Conservation (phyloP, 352 stramenopile genomes). For the Peronosclerospora sorghi region DNA sequence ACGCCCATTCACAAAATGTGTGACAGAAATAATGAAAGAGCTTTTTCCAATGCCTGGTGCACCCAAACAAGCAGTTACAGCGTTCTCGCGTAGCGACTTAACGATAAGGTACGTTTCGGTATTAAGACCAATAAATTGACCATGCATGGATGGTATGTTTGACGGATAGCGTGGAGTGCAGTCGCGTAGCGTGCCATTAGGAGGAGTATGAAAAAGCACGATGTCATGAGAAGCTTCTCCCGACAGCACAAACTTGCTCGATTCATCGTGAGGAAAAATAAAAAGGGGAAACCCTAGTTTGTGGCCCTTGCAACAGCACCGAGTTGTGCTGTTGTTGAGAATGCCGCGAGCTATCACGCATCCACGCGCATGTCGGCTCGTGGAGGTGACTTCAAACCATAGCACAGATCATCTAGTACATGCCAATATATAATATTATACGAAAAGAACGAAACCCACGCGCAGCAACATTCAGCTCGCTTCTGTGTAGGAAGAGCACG, state of each 20-base stretch:
- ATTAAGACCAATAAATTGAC: conserved; percentile 74
- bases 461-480: conserved; percentile 62
- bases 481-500: conserved; percentile 48
- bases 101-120: conserved; percentile 73
- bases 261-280: conserved; percentile 78
- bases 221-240: conserved; percentile 47
- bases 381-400: conserved; percentile 45
- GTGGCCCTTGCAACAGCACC: conserved; percentile 69
- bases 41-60: conserved; percentile 74
- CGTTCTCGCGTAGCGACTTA: conserved; percentile 58
- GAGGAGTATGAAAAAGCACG: conserved; percentile 57
- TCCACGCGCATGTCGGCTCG: conserved; percentile 58
- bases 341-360: conserved; percentile 47
- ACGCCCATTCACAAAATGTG: conserved; percentile 67
- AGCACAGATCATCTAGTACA: not conserved
- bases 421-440: not conserved
- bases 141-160: conserved; percentile 74
- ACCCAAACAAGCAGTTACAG: conserved; percentile 61
- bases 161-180: conserved; percentile 60
- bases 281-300: conserved; percentile 46
- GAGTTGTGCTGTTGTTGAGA: conserved; percentile 50
- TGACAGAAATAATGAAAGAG: conserved; percentile 70
- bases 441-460: conserved; percentile 34
- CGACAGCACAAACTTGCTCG: conserved; percentile 69
- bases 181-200: conserved; percentile 42